Percentiles rank a stretch among this genome's conserved stretches.
These are phyloP conservation scores for Sphaerobolus stellatus DNA, from an alignment of 1,284 basidiomycete species.

Conservation along the genomic window DNA sequence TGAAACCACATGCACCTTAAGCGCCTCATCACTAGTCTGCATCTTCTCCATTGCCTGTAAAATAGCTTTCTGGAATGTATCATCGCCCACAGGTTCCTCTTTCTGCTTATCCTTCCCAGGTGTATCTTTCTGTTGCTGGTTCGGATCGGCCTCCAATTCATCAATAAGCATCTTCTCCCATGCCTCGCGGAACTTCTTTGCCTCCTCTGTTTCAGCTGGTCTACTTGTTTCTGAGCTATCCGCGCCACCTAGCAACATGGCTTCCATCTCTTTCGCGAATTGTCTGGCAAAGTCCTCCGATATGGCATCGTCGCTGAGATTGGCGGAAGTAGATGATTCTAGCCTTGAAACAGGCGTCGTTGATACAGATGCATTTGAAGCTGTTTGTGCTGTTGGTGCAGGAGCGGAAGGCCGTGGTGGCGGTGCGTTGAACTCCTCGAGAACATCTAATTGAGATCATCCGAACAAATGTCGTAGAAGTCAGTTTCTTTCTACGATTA, in stretches of 20 bases:
- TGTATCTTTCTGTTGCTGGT: conserved; percentile 17
- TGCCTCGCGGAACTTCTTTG: conserved; percentile 52
- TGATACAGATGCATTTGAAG: conserved; percentile 12
- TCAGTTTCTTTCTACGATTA: not conserved
- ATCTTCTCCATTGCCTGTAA: conserved; percentile 79
- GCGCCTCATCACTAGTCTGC: conserved; percentile 66
- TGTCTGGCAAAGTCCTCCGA: conserved; percentile 64
- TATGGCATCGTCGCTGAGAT: conserved; percentile 39
- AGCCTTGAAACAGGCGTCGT: conserved; percentile 18
- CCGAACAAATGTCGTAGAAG: not conserved
- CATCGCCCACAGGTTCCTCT: conserved; percentile 23
- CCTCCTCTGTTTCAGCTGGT: conserved; percentile 26
- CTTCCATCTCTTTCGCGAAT: conserved; percentile 81
- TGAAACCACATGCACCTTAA: conserved; percentile 36
- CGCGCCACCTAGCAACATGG: conserved; percentile 58
- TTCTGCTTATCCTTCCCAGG: conserved; percentile 18
- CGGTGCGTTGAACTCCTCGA: conserved; percentile 41
- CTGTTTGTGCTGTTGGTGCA: conserved; percentile 6
- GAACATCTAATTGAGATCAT: conserved; percentile 45
- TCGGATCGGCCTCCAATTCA: conserved; percentile 52
- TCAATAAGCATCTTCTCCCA: conserved; percentile 79
- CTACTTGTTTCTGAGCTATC: conserved; percentile 24
- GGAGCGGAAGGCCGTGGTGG: conserved; percentile 12
- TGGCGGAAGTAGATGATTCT: conserved; percentile 20
- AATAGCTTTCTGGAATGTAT: conserved; percentile 76